phyloP scores from a whole-genome alignment of 2,329 filamentous ascomycete genomes.

The Fusarium sp. region DNA sequence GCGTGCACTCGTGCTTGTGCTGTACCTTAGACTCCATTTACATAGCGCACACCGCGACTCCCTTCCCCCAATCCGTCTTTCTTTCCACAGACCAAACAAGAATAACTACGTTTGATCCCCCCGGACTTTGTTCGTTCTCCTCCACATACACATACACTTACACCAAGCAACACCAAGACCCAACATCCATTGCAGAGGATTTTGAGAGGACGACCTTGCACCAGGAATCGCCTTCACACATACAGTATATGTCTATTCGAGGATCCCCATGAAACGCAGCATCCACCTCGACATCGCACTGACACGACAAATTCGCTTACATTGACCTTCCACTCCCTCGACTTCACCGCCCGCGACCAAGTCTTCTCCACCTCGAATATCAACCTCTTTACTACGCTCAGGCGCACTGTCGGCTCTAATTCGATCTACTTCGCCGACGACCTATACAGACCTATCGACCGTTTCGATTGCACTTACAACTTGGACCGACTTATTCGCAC shows the following conservation, averaged over 20 bases:
- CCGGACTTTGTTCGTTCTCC: conserved; percentile 37
- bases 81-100: conserved; percentile 40
- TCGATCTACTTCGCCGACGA: conserved; percentile 34
- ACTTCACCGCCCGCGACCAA: conserved; percentile 8
- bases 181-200: conserved; percentile 19
- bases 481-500: conserved; percentile 9
- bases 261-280: conserved; percentile 37
- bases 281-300: conserved; percentile 32
- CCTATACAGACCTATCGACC: neutral
- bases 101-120: conserved; percentile 43
- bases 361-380: conserved; percentile 2
- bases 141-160: conserved; percentile 37
- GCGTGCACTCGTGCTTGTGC: conserved; percentile 32
- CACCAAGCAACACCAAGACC: conserved; percentile 19
- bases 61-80: conserved; percentile 42
- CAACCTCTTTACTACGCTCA: conserved; percentile 11
- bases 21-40: conserved; percentile 32
- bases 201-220: conserved; percentile 18
- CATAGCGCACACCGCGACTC: conserved; percentile 42
- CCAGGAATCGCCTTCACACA: conserved; percentile 20
- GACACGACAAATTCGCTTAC: conserved; percentile 25
- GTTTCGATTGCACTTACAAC: conserved; percentile 15
- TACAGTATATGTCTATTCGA: conserved; percentile 34
- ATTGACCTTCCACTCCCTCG: conserved; percentile 18
- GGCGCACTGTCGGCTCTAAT: conserved; percentile 33